Evolutionary conservation across 192 early-diverging fungal species (phyloP), one percentile per base, ranked within the genome.

Genomic region (Linnemannia elongata): DNA sequence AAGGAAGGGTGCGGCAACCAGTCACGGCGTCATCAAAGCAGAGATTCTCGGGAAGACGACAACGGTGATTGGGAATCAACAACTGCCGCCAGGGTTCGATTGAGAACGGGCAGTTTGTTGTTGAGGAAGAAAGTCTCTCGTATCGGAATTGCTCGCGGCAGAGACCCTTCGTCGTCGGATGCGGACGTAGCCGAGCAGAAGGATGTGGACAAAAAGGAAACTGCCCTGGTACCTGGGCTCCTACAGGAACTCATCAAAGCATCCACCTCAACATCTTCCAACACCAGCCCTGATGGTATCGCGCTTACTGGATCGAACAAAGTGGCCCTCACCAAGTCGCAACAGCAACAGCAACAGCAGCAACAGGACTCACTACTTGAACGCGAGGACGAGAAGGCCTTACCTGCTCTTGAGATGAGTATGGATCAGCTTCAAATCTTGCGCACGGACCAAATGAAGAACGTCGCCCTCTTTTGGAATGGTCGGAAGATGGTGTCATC

Each of bases 401-500:
- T 27, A n/a, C 70, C 70, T n/a, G 18, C 38, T n/a, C 41, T 42
- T 33, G n/a, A 39, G 10, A 24, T 72, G 38, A 41, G 18, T 42
- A 6, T 45, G 36, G 36, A 80, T 8, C 74, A 35, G 73, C 79
- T 60, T 42, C 27, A 75, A 22, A 30, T 18, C 20, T 49, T 80
- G 10, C 27, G 9, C 17, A 8, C 17, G 33, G 71, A 47, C 5
- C 79, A 42, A 35, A 1, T n/a, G 36, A 66, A 80, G 27, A 30
- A 30, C n/a, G 38, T 77, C 13, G 72, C 71, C 8, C 54, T 80
- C 7, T 75, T 41, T 55, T 75, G 55, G 79, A 80, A 55, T 22
- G 66, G 44, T 20, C 24, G 68, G 27, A 78, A 33, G 66, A 39
- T 47, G 44, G 77, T 27, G 13, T 66, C 60, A 33, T 30, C 60